A percentile compares a stretch with the other conserved stretches of the same genome.
These are phyloP conservation scores for Fusarium agapanthi DNA, from an alignment of 2,329 filamentous ascomycete species.

Conservation along the genomic window DNA sequence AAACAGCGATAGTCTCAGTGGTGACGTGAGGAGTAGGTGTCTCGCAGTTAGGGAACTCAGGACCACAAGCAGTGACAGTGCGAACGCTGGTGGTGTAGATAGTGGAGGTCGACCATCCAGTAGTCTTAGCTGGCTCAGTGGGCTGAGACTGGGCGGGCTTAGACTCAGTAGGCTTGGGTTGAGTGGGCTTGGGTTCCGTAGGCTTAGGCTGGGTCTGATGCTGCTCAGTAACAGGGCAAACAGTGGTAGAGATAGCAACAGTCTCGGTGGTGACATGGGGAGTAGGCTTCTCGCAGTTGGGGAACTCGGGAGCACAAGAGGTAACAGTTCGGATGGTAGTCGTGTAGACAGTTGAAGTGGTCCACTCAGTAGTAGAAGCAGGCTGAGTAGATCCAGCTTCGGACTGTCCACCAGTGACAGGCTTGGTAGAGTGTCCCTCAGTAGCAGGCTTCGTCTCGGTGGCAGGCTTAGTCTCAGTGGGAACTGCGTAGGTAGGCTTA, in stretches of 20 bases:
- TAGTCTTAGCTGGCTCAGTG: conserved; percentile 2
- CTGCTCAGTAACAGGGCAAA: conserved; percentile 29
- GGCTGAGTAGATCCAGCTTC: conserved; percentile 10
- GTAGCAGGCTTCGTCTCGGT: conserved; percentile 3
- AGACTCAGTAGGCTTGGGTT: background rate
- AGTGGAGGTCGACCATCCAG: conserved; percentile 17
- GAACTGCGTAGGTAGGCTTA: background rate
- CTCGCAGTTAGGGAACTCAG: conserved; percentile 1
- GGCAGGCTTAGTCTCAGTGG: background rate
- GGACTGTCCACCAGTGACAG: background rate
- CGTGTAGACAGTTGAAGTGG: conserved; percentile 34
- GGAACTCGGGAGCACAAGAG: conserved; percentile 7
- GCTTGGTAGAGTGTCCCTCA: background rate
- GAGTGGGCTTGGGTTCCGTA: background rate
- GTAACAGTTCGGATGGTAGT: conserved; percentile 31
- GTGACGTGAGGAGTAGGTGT: conserved; percentile 1
- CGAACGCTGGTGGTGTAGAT: conserved; percentile 31
- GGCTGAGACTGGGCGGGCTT: background rate
- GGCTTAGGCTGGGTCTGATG: conserved; percentile 5
- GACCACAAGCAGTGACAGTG: conserved; percentile 26
- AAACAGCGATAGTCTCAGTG: conserved; percentile 24
- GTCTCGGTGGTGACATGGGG: conserved; percentile 30
- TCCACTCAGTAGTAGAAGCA: conserved; percentile 20
- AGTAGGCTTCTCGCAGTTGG: conserved; percentile 3
- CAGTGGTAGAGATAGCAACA: conserved; percentile 18